Base-by-base conservation (phyloP, 2,329 filamentous ascomycete species). In the Xenosphaeropsis pyriputrescens region DNA sequence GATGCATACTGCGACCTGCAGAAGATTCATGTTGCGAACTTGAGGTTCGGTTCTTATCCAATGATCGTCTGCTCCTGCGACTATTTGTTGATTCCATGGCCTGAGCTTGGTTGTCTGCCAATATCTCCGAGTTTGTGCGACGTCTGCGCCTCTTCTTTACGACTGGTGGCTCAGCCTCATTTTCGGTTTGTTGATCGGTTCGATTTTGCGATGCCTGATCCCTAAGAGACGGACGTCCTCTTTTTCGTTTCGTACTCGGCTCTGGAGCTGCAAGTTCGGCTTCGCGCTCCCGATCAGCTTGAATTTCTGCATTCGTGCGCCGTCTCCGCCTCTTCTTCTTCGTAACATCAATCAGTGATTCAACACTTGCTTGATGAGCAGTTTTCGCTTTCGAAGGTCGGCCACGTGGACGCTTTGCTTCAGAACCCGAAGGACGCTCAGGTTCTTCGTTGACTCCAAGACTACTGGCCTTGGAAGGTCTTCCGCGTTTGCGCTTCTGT, bases 401-500 rank as follows among this genome's bases (percentile, higher is more conserved):
- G 7, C 36, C 41, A 8, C 36, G 38, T 38, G 35, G 46, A 34
- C 35, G 33, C 18, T 18, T 19, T 14, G 30, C 9, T 13, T 32
- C 6, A 32, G n/a, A 14, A 4, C 29, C 16, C 3, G n/a, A 26
- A 7, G 32, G 15, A 4, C 17, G 18, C 7, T 33, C 29, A 5
- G 30, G 8, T n/a, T 4, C 6, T 18, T 5, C 16, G 5, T 15
- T 29, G 2, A 2, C 17, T 17, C 19, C 18, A 4, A 13, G n/a
- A 14, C 18, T 7, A 17, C 33, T 33, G 13, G 39, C 39, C 31
- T 40, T 41, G 17, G 39, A 41, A 32, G 39, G 37, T 32, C 39
- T 29, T 22, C 31, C 39, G 15, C 37, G 37, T 18, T 40, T 41
- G n/a, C 35, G 33, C 22, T 36, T 36, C 12, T 5, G 36, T 11